Evolutionary conservation across 495 filamentous ascomycete genomes (phyloP), one percentile per base, ranked within the genome.

Genomic region (Penicillium roqueforti): DNA sequence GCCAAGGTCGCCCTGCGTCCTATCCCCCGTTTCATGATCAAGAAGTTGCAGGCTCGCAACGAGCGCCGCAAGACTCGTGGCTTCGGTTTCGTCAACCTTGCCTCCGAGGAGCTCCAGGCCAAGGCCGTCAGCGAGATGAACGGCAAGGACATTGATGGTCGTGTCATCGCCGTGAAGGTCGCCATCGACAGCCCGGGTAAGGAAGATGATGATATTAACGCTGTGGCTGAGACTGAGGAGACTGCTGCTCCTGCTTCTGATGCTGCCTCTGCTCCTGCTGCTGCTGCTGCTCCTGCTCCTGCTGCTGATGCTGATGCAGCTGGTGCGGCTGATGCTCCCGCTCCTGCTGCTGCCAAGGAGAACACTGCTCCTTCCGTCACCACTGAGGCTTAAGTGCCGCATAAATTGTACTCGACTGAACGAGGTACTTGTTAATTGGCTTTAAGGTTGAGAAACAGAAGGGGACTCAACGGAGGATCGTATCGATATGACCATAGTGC

Each of bases 11-110:
- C 93, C 56, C 88, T 98, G 58, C 92, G 93, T 42, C 93, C 93
- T 36, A 98, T 98, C 63, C 95, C 95, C 47, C 92, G 91, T 59
- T 98, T 96, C 83, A 98, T 98, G 93, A 92, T 98, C 76, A 95
- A 95, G 84, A 98, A 97, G 81, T 90, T 98, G 50, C 92, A 95
- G 76, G 89, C 89, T 59, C 92, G 93, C 63, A 91, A 91, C 59
- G 93, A 98, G 79, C 87, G 92, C 56, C 95, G 93, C 80, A 98
- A 98, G 87, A 95, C 95, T 48, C 93, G 93, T 76, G 93, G 93
- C 45, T 98, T 98, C 71, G 93, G 93, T 46, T 98, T 98, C 72
- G 95, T 98, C 54, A 97, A 90, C 57, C 84, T 97, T 37, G 87
- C 85, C 45, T 95, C 92, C 8, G 92, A 98, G 78, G 92, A 96